Evolutionary conservation across 1,284 basidiomycete species (phyloP).

Genomic region (Pseudozyma tsukubaensis): DNA sequence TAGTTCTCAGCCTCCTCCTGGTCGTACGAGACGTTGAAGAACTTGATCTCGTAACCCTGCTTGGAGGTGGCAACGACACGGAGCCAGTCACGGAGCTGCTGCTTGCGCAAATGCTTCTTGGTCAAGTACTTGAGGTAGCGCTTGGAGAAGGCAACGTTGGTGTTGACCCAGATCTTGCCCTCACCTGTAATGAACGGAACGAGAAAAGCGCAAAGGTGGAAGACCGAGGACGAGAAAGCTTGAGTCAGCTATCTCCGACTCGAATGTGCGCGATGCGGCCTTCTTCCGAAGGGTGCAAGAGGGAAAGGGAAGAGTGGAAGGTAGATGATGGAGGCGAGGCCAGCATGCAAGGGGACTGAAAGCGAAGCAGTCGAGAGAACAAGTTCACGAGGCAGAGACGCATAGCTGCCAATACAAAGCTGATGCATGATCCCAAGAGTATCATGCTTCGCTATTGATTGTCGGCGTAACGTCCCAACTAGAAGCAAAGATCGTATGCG

Average conservation of each 20-base stretch:
- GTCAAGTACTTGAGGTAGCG: conserved; percentile 71
- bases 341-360: not conserved
- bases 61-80: conserved; percentile 70
- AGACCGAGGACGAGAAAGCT: conserved; percentile 53
- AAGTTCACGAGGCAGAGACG: too few species aligned
- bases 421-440: too few species aligned
- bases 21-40: conserved; percentile 70
- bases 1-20: conserved; percentile 60
- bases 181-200: conserved; percentile 56
- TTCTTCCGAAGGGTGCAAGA: not conserved
- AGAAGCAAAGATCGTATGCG: too few species aligned
- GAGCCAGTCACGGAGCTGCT: conserved; percentile 69
- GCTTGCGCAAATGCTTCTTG: conserved; percentile 70
- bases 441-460: too few species aligned
- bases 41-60: conserved; percentile 70
- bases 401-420: too few species aligned
- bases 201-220: conserved; percentile 23
- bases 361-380: too few species aligned
- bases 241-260: conserved; percentile 54
- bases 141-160: conserved; percentile 70
- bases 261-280: conserved; percentile 38
- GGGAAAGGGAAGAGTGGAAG: not conserved
- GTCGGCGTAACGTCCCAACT: too few species aligned
- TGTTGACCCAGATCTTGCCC: conserved; percentile 70
- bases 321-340: not conserved